Evolutionary conservation across 1,139 yeast species (phyloP), one percentile per base, ranked within the genome.

Genomic region (Yamadazyma trypodendri): DNA sequence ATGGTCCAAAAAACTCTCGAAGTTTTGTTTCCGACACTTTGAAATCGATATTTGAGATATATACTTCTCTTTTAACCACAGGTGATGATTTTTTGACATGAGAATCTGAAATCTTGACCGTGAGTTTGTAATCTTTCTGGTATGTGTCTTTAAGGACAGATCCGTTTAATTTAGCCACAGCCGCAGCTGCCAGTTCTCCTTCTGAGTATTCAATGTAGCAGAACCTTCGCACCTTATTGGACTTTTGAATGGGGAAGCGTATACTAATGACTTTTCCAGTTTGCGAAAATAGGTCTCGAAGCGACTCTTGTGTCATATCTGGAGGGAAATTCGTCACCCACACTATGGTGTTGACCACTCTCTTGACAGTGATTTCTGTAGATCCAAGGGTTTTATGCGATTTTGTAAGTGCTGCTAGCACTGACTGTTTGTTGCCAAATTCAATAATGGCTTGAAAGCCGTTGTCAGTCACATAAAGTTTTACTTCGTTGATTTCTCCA

Each of bases 291-390:
- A 75, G 31, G 0, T 54, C 47, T 13, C 54, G 49, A 0, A 88
- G 40, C 8, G 69, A 60, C 0, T 58, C 60, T 29, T 67, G 68
- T 0, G 70, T 65, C 49, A 59, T 74, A 1, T 65, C 54, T 0
- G 89, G 83, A 0, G 95, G 89, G 49, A 75, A 87, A 50, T 87
- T 87, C 0, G 94, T 77, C 2, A 79, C 80, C 77, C 83, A 84
- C 0, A 84, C 49, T 0, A 84, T 80, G 10, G 76, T 64, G 6
- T 71, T 63, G 14, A 55, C 47, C 1, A 77, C 63, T 27, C 75
- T 60, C 5, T 53, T 58, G 0, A 88, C 85, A 3, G 53, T 39
- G 0, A 86, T 61, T 30, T 65, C 68, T 10, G 38, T 14, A 0
- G 65, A 74, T 0, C 65, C 65, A 0, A 84, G 42, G 17, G 39